Evolutionary conservation across 179 eudicot genomes (phyloP), one percentile per base, ranked within the genome.

Genomic region (Nepenthes alata): DNA sequence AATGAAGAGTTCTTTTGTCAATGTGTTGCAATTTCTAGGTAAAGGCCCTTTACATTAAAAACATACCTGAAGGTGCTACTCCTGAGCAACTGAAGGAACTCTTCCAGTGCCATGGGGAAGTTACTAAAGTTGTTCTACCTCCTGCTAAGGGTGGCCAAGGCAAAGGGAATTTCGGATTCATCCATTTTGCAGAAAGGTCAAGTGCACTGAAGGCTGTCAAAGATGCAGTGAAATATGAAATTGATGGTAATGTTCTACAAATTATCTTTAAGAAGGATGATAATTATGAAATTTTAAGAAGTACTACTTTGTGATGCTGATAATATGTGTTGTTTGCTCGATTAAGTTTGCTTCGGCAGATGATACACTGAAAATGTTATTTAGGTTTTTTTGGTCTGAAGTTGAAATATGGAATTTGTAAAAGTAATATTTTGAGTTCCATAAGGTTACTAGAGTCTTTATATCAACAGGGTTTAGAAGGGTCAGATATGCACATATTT

Each of bases 21-120:
- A 4, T 41, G 45, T 41, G 8, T 41, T 41, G 45, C 5, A 1
- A 41, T 41, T 4, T 41, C 45, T 82, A 93, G 98, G 98, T 93
- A 8, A 93, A 93, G 80, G 96, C 96, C 63, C 95, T 93, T 13
- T 93, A 93, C 79, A 90, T 93, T 74, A 93, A 89, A 77, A 93
- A 89, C 68, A 84, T 93, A 72, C 98, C 98, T 7, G 98, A 89
- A 55, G 81, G 69, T 77, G 77, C 96, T 5, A 67, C 95, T 11
- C 73, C 86, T 64, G 98, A 93, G 57, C 90, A 83, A 66, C 67
- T 93, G 67, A 93, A 89, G 79, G 93, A 93, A 67, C 71, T 93
- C 12, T 93, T 93, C 72, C 83, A 89, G 74, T 90, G 87, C 55
- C 98, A 93, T 77, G 98, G 98, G 16, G 98, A 93, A 68, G 96